Conservation (phyloP, 305 asterid genomes). For the Solanum chacoense region DNA sequence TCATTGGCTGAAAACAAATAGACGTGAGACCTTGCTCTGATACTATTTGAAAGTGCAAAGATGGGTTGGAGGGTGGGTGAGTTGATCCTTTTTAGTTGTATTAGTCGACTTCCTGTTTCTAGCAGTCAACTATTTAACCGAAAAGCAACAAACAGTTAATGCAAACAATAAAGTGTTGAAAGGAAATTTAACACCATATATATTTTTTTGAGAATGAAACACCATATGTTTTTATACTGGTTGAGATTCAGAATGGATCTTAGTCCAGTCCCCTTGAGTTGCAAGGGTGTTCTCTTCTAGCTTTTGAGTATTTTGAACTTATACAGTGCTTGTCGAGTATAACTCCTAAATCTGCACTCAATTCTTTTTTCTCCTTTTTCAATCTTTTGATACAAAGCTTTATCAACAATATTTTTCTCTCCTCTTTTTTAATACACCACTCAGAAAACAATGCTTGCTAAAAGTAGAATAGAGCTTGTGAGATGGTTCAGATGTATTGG, state of each 20-base stretch:
- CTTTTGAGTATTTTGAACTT: background rate
- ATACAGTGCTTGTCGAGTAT: background rate
- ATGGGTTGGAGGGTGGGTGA: background rate
- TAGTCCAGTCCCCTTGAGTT: background rate
- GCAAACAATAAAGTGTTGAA: background rate
- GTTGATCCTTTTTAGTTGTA: background rate
- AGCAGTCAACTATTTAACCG: background rate
- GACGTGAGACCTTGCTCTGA: background rate
- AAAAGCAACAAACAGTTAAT: background rate
- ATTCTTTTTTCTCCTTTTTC: background rate
- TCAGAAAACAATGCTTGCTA: background rate
- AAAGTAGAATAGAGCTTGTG: background rate
- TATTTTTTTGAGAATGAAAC: background rate
- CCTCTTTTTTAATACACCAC: background rate
- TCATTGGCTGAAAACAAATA: background rate
- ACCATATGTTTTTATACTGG: background rate
- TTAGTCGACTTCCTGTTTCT: background rate
- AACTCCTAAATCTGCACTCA: background rate
- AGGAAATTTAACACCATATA: background rate
- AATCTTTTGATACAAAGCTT: background rate
- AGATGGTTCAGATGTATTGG: background rate
- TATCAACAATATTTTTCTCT: background rate
- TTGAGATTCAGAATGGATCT: background rate
- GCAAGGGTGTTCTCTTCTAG: background rate
- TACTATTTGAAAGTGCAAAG: background rate